Base-by-base conservation (phyloP, 495 filamentous ascomycete species). In the Entonaema liquescens region DNA sequence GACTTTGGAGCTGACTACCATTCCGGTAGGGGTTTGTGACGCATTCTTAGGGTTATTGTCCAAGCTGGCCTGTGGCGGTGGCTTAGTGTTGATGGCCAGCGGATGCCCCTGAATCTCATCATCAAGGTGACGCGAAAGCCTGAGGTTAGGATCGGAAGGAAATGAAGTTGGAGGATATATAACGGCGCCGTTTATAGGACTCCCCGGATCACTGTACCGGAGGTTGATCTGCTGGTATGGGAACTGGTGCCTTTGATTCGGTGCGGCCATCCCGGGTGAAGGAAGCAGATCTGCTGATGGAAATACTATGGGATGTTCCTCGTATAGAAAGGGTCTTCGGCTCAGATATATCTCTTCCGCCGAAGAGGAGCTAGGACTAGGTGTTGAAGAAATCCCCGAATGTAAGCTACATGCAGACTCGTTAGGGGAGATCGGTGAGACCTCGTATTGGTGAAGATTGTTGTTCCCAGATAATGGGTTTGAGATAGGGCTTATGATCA, bases 141-240 rank as follows among this genome's bases (percentile, higher is more conserved):
- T n/a, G 3, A 71, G 52, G 25, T 61, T 52, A 0, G 68, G 62
- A 47, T 67, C 63, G 2, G 62, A 66, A 23, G 68, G 68, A 52
- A 71, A 71, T 13, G 63, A 47, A 17, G 44, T 67, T 21, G 69
- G 69, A 1, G 69, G 69, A 54, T 67, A 54, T 17, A 72, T 60
- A 11, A 72, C 69, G 54, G 63, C 64, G 64, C 63, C 69, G 64
- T 29, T 64, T 55, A 67, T 59, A 3, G 69, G 69, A 55, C 69
- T 67, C 0, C 63, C 63, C 8, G 69, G 70, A 60, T 72, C 70
- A 61, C 70, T 72, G 49, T 72, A 64, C 1, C 65, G 70, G 33
- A 36, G 44, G 65, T 61, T 68, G 60, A 72, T 71, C 42, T 71
- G 68, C 36, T 29, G 49, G 23, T 53, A 29, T 15, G 66, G 49